Base-by-base conservation (phyloP, 352 stramenopile genomes). In the Phytophthora megakarya region DNA sequence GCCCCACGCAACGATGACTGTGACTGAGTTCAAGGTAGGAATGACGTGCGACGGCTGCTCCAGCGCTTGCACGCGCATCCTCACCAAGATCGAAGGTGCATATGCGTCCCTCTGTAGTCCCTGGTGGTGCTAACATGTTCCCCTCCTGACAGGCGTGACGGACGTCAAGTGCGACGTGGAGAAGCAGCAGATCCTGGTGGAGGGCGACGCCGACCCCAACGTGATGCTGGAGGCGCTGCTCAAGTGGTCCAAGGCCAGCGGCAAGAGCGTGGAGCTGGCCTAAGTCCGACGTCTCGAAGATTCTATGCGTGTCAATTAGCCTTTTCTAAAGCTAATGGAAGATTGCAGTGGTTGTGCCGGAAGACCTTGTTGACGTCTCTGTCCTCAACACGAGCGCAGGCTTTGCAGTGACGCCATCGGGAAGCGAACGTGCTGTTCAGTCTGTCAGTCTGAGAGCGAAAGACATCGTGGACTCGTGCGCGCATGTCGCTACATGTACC, bases 21-120 rank as follows among this genome's bases (percentile, higher is more conserved):
- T 83, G 56, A 92, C 81, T n/a, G 85, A 93, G 54, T 97, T 96
- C 77, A 95, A 93, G 75, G 88, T 95, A 55, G 85, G 86, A 68
- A 96, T 96, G 88, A 93, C 85, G 37, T 97, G 89, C 80, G 86
- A 93, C 28, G 89, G 87, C 75, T 97, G 88, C 84, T 95, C 86
- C 52, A 90, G 75, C 70, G 88, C 89, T 63, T 89, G 87, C 81
- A 93, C 87, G 60, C 86, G 88, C 70, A 97, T 97, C 66, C 85
- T 97, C 46, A 89, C 38, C 68, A 96, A 96, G 81, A 93, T 96
- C 60, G 80, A 90, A 53, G 88, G 85, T 92, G 64, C 64, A 72
- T 74, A 23, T 49, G 9, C 25, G n/a, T 26, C 3, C 33, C 19
- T 13, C 16, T 59, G 35, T 21, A 16, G 10, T 33, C 18, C 23